A percentile compares a stretch with the other conserved stretches of the same genome.
Conservation (phyloP, 2,329 filamentous ascomycete species). For the Didymella keratinophila region DNA sequence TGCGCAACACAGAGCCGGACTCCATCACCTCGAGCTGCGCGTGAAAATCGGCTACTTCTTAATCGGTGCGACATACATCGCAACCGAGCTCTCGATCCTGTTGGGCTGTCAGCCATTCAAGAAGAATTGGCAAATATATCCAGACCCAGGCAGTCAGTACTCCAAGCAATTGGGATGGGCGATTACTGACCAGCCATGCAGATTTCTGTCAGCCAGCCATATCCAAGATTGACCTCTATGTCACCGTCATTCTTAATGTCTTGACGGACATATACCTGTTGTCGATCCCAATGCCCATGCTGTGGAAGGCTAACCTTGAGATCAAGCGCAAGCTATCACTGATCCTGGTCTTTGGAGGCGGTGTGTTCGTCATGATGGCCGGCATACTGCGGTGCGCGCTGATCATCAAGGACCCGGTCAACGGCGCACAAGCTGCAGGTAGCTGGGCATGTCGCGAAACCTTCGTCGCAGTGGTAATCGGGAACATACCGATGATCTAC, state of each 20-base stretch:
- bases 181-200: conserved; percentile 7
- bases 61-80: conserved; percentile 60
- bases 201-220: conserved; percentile 24
- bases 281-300: conserved; percentile 64
- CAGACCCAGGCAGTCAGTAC: conserved; percentile 63
- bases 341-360: conserved; percentile 63
- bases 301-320: conserved; percentile 60
- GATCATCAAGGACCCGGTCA: conserved; percentile 38
- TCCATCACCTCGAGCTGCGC: conserved; percentile 21
- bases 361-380: conserved; percentile 63
- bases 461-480: conserved; percentile 55
- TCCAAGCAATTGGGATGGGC: too few relatives aligned
- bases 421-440: conserved; percentile 51
- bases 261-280: conserved; percentile 67
- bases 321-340: conserved; percentile 62
- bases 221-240: conserved; percentile 21
- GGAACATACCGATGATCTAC: conserved; percentile 56
- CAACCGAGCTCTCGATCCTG: conserved; percentile 60
- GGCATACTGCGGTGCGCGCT: conserved; percentile 58
- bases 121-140: conserved; percentile 67
- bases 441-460: conserved; percentile 57
- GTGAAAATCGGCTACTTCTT: conserved; percentile 61
- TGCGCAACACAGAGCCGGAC: conserved; percentile 11
- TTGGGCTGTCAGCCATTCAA: conserved; percentile 62
- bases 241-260: conserved; percentile 58